Evolutionary conservation across 2,329 filamentous ascomycete species (phyloP), one percentile per base, ranked within the genome.

Genomic region (Colletotrichum phormii): DNA sequence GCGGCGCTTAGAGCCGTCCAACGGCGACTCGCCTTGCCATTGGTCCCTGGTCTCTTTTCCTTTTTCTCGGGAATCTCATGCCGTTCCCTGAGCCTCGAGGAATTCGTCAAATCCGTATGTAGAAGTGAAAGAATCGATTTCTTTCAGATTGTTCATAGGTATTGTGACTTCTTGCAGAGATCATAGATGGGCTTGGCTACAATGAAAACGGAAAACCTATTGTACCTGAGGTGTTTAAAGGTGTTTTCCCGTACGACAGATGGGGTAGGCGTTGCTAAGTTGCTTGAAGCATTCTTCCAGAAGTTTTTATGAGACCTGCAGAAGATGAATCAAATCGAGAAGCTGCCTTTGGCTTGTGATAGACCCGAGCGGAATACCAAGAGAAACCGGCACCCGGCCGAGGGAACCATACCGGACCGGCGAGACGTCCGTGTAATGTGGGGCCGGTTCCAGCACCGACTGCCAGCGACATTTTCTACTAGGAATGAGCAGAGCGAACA

Each of bases 1-100:
- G 62, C 68, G 71, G 71, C 71, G 71, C 71, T 73, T 73, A 73
- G 33, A 72, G 51, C 24, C 62, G 62, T 51, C 66, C 63, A 63
- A 59, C 68, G 37, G 62, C 62, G 57, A 59, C 33, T 8, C 54
- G 49, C 46, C 33, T 54, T 71, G 18, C 55, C 15, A 66, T 71
- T 71, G 67, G 71, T 29, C 15, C 58, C 53, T 29, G 22, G 11
- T n/a, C 63, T 46, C 46, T 60, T 31, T 13, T 7, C 37, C 26
- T 66, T 18, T 49, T 33, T 12, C 31, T 71, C 54, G 59, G 42
- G 42, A 49, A 49, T 49, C 8, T n/a, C 6, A 49, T 49, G 42
- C 42, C 54, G 18, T 57, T n/a, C 35, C 46, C 26, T 55, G 26
- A 63, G 35, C 24, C 29, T 61, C 13, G 35, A 29, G 9, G 3